phyloP scores from a whole-genome alignment of 306 rosid species.

The Fragaria ananassa region DNA sequence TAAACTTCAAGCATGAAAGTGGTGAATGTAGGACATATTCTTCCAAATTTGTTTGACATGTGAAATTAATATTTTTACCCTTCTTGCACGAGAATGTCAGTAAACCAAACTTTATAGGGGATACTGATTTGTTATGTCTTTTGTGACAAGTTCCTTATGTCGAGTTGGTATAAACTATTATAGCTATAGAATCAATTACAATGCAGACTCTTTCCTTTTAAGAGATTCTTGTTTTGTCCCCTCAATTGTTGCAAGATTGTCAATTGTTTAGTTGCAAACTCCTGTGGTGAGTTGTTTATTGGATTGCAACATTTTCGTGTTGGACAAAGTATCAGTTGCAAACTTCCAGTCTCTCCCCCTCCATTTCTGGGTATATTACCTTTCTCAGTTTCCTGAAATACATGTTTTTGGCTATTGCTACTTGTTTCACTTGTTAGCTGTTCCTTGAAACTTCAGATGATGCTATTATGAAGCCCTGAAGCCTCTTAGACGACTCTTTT shows the following conservation, averaged over 20 bases:
- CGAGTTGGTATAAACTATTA: not conserved
- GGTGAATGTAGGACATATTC: constrained; percentile 38
- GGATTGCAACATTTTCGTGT: not conserved
- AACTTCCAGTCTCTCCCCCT: not conserved
- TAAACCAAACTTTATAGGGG: constrained; percentile 28
- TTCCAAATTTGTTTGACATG: constrained; percentile 22
- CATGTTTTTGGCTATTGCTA: not conserved
- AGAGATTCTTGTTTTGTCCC: not conserved
- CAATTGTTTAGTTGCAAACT: not conserved
- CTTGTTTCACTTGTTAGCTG: not conserved
- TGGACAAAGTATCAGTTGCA: not conserved
- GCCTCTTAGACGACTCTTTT: too few relatives aligned
- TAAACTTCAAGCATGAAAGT: constrained; percentile 31
- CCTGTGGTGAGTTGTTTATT: not conserved
- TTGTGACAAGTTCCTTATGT: not conserved
- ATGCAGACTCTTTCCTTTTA: not conserved
- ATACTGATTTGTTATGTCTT: not conserved
- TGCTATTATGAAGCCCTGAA: too few relatives aligned
- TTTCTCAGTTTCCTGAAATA: not conserved
- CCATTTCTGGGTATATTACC: not conserved
- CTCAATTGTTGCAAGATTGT: not conserved
- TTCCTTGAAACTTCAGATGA: not conserved
- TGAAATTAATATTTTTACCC: constrained; percentile 24
- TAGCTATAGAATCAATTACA: not conserved
- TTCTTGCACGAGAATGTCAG: constrained; percentile 24